Evolutionary conservation across 164 flowering plant species (phyloP).

Genomic region (Liriodendron chinense): DNA sequence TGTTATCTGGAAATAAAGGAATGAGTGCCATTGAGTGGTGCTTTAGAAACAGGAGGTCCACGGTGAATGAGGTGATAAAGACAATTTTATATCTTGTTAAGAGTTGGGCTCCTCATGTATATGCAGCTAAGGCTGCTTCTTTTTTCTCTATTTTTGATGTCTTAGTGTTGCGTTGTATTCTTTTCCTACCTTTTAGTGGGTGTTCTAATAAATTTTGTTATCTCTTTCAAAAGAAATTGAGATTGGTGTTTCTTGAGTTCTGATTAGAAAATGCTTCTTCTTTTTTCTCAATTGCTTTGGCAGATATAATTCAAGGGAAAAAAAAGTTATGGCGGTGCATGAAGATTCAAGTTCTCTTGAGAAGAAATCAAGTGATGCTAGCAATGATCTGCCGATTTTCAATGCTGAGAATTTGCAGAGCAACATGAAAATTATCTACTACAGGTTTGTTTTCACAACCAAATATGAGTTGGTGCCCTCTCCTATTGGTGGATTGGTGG

Average conservation of each 20-base stretch:
- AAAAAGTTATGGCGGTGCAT: slow-evolving; percentile 44
- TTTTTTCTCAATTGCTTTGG: no score
- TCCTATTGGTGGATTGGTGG: neutral
- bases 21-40: no score
- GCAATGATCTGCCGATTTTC: slow-evolving; percentile 54
- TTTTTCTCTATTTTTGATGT: no score
- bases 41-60: no score
- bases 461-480: neutral
- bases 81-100: no score
- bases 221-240: neutral
- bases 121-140: no score
- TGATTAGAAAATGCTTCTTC: neutral
- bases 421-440: slow-evolving; percentile 70
- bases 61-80: no score
- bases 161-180: no score
- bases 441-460: slow-evolving; percentile 49
- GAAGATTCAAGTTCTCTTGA: slow-evolving; percentile 39
- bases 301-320: neutral
- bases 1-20: no score
- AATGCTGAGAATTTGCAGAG: slow-evolving; percentile 79
- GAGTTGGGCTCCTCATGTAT: no score
- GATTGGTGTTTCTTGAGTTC: neutral
- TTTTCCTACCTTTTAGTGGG: no score
- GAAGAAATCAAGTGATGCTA: slow-evolving; percentile 45
- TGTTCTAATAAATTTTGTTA: no score